Evolutionary conservation across 805 yeast genomes (phyloP).

Genomic region (Debaryomyces prosopidis): DNA sequence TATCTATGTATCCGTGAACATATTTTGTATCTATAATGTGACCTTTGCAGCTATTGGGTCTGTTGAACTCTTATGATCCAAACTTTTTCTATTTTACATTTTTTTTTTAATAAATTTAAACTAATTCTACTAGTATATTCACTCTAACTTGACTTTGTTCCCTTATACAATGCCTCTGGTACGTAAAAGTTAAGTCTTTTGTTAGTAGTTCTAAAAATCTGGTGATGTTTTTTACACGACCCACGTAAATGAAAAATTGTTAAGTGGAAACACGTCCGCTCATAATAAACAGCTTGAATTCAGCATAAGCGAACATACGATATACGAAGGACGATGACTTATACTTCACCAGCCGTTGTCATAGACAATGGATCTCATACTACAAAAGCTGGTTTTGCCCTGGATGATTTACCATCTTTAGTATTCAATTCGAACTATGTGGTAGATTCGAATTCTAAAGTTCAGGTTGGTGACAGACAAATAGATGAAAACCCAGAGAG

Average conservation of each 20-base stretch:
- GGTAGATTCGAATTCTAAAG: conserved; percentile 27
- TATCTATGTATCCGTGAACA: background rate
- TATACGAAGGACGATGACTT: conserved; percentile 16
- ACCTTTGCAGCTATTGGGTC: no score
- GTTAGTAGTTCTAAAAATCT: background rate
- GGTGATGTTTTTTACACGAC: background rate
- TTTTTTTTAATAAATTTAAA: no score
- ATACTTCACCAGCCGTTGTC: conserved; percentile 56
- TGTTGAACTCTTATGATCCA: no score
- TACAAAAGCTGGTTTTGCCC: conserved; percentile 72
- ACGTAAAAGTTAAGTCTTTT: background rate
- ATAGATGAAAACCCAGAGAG: conserved; percentile 44
- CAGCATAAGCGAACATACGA: background rate
- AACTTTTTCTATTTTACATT: no score
- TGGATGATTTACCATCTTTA: conserved; percentile 60
- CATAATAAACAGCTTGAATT: background rate
- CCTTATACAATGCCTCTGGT: no score
- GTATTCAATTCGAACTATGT: conserved; percentile 59
- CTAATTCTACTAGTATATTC: no score
- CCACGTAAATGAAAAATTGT: background rate
- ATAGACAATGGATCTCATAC: conserved; percentile 66
- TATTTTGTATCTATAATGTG: no score
- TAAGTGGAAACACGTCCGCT: background rate
- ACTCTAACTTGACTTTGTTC: no score
- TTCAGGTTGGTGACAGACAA: conserved; percentile 46